Percentiles rank a stretch among this genome's conserved stretches.
These are phyloP conservation scores for Penicillium sp. DNA, from an alignment of 2,329 filamentous ascomycete genomes.

Conservation along the genomic window DNA sequence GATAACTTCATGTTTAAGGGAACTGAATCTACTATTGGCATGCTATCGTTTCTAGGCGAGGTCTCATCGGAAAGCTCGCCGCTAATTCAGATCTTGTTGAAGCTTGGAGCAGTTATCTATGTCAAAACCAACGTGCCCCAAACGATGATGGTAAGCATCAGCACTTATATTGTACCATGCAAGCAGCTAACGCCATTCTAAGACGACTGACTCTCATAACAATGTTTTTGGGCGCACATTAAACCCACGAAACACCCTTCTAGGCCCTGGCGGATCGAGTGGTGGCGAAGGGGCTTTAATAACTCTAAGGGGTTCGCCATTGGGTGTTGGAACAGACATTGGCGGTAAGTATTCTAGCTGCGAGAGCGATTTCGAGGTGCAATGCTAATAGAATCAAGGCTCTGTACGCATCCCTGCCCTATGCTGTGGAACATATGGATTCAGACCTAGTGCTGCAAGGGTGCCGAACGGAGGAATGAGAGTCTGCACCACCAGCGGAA, in stretches of 20 bases:
- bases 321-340: slow-evolving; percentile 69
- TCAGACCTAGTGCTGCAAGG: slow-evolving; percentile 34
- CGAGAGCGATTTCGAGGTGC: background rate
- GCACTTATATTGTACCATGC: slow-evolving; percentile 2
- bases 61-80: slow-evolving; percentile 19
- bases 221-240: slow-evolving; percentile 48
- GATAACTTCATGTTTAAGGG: slow-evolving; percentile 40
- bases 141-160: slow-evolving; percentile 60
- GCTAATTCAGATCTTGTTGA: slow-evolving; percentile 25
- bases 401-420: slow-evolving; percentile 37
- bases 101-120: slow-evolving; percentile 45
- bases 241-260: slow-evolving; percentile 43
- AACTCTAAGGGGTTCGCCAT: slow-evolving; percentile 60
- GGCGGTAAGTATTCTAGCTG: slow-evolving; percentile 33
- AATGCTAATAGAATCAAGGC: slow-evolving; percentile 21
- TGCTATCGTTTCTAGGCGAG: slow-evolving; percentile 21
- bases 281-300: slow-evolving; percentile 65
- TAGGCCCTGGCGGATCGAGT: slow-evolving; percentile 42
- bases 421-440: slow-evolving; percentile 37
- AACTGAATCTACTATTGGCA: slow-evolving; percentile 21
- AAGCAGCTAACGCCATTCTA: background rate
- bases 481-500: slow-evolving; percentile 21
- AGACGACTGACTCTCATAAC: slow-evolving; percentile 44
- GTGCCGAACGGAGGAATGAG: slow-evolving; percentile 28
- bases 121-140: slow-evolving; percentile 59